Evolutionary conservation across 2,329 filamentous ascomycete genomes (phyloP), one percentile per base, ranked within the genome.

Genomic region (Ascocoryne sarcoides): DNA sequence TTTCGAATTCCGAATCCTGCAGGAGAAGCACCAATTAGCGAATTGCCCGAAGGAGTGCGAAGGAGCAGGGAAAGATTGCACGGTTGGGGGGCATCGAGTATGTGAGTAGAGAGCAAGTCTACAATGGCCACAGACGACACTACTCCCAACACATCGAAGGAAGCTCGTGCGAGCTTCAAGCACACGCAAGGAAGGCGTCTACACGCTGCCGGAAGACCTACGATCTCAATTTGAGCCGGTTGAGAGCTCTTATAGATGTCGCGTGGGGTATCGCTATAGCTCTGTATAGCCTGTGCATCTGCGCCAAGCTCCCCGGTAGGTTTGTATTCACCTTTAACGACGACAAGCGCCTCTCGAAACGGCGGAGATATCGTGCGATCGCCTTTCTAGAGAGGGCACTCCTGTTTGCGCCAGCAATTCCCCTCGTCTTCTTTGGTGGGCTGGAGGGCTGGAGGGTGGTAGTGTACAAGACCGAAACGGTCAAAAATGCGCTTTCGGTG

Each of bases 151-250:
- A 26, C 23, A 7, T 26, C 7, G 23, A 42, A 37, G 40, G 42
- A 48, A 53, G 47, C 46, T 53, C 43, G 45, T 41, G 43, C 48
- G 48, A 52, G 50, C 47, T 53, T 38, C 44, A 44, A 36, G 28
- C 32, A 42, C 34, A 47, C 43, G 46, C 36, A 35, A 36, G 33
- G 38, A 40, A 48, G 23, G 47, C 43, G 43, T 52, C 49, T 56
- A 55, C 54, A 53, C 52, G 51, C 54, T 50, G 47, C 44, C 47
- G 51, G 46, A 53, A 46, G 49, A 59, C 56, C 48, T 59, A 58
- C 56, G 51, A 56, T 56, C 47, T 55, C 48, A 51, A 52, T 46
- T 53, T 51, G 48, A 54, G 52, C 54, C 50, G 47, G 38, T 38
- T 48, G 19, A 43, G 48, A 55, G 54, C 53, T 56, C 48, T 52